Base-by-base conservation (phyloP, 2,329 filamentous ascomycete genomes). In the Epichloe gansuensis region DNA sequence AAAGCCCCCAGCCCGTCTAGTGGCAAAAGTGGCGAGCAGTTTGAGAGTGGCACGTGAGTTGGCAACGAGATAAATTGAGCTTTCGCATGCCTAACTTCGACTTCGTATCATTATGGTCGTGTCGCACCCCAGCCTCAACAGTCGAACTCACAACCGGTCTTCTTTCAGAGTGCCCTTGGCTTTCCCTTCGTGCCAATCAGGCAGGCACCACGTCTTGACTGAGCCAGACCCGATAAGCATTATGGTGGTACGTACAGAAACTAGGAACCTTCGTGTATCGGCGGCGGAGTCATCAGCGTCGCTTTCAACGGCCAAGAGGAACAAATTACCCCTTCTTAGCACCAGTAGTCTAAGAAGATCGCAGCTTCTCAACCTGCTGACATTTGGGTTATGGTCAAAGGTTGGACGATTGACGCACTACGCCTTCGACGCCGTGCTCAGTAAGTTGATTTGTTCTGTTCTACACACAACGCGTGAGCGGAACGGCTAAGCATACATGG, bases 361-460 rank as follows among this genome's bases (percentile, higher is more conserved):
- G 61, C 69, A 81, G 77, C 70, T 82, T 68, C 77, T 82, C 73
- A 76, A 81, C 72, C 74, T 82, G 70, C 80, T 83, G 74, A 82
- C 79, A 68, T 77, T 85, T 72, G 81, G 77, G 68, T 72, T 83
- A 61, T 80, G 74, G 76, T 76, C 74, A 72, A 84, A 96, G 91
- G 78, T 97, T 72, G 91, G 90, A 75, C 84, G 86, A 71, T 73
- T 97, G 64, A 87, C 87, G 68, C 91, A 97, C 74, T 95, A 94
- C 75, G 88, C 89, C 64, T 91, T 97, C 69, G 91, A 97, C 72
- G 91, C 91, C 58, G 89, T 97, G 60, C 81, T 97, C 62, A 75
- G 88, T 93, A 80, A 62, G 85, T 76, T 41, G 11, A 21, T 27
- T 7, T 11, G 23, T 21, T 12, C 34, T 27, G 15, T 42, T 34